Evolutionary conservation across 495 filamentous ascomycete genomes (phyloP).

Genomic region (Podospora pseudoanserina): DNA sequence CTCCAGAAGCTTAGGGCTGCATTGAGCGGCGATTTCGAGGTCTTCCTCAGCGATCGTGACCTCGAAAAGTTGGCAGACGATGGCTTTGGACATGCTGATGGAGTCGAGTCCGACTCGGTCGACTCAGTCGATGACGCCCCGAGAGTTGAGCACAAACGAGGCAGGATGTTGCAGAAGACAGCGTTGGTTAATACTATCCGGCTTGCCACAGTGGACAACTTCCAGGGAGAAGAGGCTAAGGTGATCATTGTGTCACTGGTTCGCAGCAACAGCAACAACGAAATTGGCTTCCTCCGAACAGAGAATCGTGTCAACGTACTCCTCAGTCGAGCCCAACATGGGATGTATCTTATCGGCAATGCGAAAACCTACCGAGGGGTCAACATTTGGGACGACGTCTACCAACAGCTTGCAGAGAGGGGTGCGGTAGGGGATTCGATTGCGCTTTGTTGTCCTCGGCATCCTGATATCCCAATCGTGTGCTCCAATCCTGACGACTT

Average conservation of each 20-base stretch:
- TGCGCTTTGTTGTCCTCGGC: constrained; percentile 63
- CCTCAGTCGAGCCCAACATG: constrained; percentile 67
- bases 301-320: constrained; percentile 80
- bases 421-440: constrained; percentile 52
- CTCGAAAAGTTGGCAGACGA: constrained; percentile 54
- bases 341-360: constrained; percentile 85
- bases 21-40: constrained; percentile 52
- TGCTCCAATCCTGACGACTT: constrained; percentile 64
- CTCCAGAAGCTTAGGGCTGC: constrained; percentile 55
- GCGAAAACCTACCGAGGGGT: constrained; percentile 52
- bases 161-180: constrained; percentile 36
- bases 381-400: constrained; percentile 67
- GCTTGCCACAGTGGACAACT: constrained; percentile 83
- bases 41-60: constrained; percentile 67
- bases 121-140: too few relatives aligned
- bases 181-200: constrained; percentile 59
- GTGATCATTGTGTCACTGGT: constrained; percentile 81
- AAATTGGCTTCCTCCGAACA: constrained; percentile 68
- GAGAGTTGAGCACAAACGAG: too few relatives aligned
- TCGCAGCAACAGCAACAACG: constrained; percentile 58
- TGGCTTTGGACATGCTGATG: constrained; percentile 31
- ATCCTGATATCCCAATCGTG: constrained; percentile 55
- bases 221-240: constrained; percentile 80
- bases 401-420: constrained; percentile 48
- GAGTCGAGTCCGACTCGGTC: too few relatives aligned